Base-by-base conservation (phyloP, 352 stramenopile genomes). In the Plasmopara halstedii region DNA sequence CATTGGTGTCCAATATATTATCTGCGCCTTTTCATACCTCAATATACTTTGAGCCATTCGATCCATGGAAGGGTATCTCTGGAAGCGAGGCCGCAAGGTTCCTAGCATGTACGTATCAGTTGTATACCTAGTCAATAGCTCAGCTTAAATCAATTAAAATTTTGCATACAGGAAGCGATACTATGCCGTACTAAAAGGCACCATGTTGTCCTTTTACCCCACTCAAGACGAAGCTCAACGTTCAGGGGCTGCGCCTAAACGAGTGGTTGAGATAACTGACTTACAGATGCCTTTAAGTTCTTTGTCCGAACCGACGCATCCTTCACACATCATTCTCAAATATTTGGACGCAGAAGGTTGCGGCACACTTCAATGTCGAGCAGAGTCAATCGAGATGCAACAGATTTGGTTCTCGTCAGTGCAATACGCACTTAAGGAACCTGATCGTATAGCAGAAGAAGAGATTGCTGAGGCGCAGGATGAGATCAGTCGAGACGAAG, bases 161-260 rank as follows among this genome's bases (percentile, higher is more conserved):
- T 27, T 27, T 29, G 25, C 25, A 40, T 27, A 5, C 43, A 89
- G 78, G 73, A 73, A 84, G 38, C 72, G 73, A 7, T 61, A 75
- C 46, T 90, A 76, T 43, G 83, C 70, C 40, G 79, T 87, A 25
- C 68, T 87, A 2, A 84, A 90, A 46, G 76, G 76, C 43, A 86
- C 73, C 0, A 88, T 90, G 79, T 63, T 90, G 20, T 56, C 70
- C 6, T 77, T 72, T 32, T 88, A 87, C 54, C 51, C 56, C 4
- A 70, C 45, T 15, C 52, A 74, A 21, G 62, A 86, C 34, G 79
- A 88, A 23, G 66, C 57, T 25, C 43, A 66, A 38, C 64, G 69
- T 0, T 53, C 61, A 3, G 55, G 59, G 3, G 50, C 62, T 0
- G 62, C 62, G 3, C 79, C 79, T 0, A 68, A 74, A 17, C 71